These are phyloP conservation scores for Fallopia convolvulus DNA, from an alignment of 148 eudicot genomes.

Conservation along the genomic window DNA sequence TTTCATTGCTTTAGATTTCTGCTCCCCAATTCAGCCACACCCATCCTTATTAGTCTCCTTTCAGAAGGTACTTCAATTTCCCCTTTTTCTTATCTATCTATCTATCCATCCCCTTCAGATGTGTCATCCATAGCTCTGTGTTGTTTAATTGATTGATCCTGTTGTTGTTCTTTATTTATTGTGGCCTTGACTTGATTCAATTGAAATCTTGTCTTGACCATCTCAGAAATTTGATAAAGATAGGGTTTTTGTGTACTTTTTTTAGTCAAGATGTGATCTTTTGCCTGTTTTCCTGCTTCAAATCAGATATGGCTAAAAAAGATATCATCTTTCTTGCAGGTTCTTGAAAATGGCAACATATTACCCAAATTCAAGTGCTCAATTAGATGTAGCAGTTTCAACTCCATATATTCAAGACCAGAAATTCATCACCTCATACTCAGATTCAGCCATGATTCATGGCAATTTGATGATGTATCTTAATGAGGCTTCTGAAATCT, in stretches of 20 bases:
- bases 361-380: slow-evolving; percentile 52
- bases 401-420: slow-evolving; percentile 34
- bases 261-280: background rate
- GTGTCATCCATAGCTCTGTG: slow-evolving; percentile 8
- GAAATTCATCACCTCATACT: slow-evolving; percentile 34
- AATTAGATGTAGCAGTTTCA: slow-evolving; percentile 44
- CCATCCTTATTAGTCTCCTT: slow-evolving; percentile 4
- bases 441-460: slow-evolving; percentile 35
- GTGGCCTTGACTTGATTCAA: background rate
- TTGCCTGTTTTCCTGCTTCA: background rate
- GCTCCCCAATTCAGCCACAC: slow-evolving; percentile 14
- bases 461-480: slow-evolving; percentile 50
- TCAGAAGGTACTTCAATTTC: slow-evolving; percentile 12
- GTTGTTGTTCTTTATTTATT: background rate
- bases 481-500: slow-evolving; percentile 35
- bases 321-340: background rate
- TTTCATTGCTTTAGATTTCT: slow-evolving; percentile 5
- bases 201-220: background rate
- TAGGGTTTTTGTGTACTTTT: background rate
- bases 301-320: background rate
- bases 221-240: background rate
- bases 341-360: slow-evolving; percentile 54
- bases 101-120: slow-evolving; percentile 9
- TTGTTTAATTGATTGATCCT: background rate
- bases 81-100: background rate